Conservation (phyloP, 768 basidiomycete species). For the Hysterangium stoloniferum region DNA sequence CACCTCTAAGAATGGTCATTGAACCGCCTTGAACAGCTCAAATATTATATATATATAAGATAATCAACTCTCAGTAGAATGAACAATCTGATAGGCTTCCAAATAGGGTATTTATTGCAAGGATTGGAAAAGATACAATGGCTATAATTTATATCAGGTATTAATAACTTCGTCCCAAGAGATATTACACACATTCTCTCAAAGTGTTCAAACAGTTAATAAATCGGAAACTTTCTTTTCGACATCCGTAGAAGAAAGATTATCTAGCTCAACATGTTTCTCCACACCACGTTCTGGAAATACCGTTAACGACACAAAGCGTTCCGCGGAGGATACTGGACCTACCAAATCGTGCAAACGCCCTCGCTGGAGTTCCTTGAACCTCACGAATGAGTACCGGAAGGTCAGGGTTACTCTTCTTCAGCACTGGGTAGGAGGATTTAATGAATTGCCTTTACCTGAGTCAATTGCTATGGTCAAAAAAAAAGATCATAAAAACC, state of each 20-base stretch:
- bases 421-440: slow-evolving; percentile 65
- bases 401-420: slow-evolving; percentile 81
- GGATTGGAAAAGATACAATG: too few species aligned
- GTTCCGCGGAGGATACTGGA: slow-evolving; percentile 16
- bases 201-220: slow-evolving; percentile 25
- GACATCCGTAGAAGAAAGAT: slow-evolving; percentile 64
- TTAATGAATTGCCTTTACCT: slow-evolving; percentile 65
- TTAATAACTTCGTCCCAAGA: too few species aligned
- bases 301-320: slow-evolving; percentile 14
- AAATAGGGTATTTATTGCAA: too few species aligned
- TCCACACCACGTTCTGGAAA: slow-evolving; percentile 68
- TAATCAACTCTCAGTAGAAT: too few species aligned
- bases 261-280: slow-evolving; percentile 73
- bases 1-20: too few species aligned
- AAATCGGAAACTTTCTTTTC: slow-evolving; percentile 62
- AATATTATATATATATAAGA: too few species aligned
- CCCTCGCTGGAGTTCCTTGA: slow-evolving; percentile 67
- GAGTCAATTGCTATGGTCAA: not conserved
- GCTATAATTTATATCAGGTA: too few species aligned
- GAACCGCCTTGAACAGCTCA: too few species aligned
- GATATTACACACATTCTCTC: not conserved
- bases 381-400: slow-evolving; percentile 80
- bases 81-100: too few species aligned
- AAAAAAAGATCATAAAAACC: not conserved
- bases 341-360: slow-evolving; percentile 83